Conservation (phyloP, 2,329 filamentous ascomycete genomes). For the Diaporthe humulicola region DNA sequence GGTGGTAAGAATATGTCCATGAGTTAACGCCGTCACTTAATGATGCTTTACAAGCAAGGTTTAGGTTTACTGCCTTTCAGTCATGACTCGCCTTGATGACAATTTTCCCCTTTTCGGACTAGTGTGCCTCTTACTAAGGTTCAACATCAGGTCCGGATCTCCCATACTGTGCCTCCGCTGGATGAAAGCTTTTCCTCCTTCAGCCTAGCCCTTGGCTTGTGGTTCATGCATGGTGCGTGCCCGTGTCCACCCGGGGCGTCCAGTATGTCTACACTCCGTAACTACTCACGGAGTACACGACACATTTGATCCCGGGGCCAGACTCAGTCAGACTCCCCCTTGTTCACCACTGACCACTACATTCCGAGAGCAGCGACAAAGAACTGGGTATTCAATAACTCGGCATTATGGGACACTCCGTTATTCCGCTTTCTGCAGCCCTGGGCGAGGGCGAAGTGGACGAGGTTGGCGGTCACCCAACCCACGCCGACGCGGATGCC, state of each 20-base stretch:
- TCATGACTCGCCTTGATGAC: background rate
- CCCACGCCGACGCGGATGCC: no score
- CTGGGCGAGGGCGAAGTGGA: background rate
- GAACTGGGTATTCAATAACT: background rate
- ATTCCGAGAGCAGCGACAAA: background rate
- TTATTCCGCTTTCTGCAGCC: background rate
- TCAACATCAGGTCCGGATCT: no score
- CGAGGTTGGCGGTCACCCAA: background rate
- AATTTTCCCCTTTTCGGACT: background rate
- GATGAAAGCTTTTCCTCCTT: background rate
- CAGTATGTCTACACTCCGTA: no score
- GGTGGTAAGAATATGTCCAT: no score
- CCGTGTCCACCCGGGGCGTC: no score
- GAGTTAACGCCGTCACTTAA: background rate
- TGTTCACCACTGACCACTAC: background rate
- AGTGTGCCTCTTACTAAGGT: background rate
- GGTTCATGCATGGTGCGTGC: no score
- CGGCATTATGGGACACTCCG: background rate
- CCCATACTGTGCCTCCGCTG: no score
- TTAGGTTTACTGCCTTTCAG: no score
- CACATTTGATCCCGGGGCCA: background rate
- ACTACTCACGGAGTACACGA: no score
- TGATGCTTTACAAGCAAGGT: background rate
- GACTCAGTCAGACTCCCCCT: background rate
- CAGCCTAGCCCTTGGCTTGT: background rate